Evolutionary conservation across 2,329 filamentous ascomycete species (phyloP).

Genomic region (Ascochyta koolunga): DNA sequence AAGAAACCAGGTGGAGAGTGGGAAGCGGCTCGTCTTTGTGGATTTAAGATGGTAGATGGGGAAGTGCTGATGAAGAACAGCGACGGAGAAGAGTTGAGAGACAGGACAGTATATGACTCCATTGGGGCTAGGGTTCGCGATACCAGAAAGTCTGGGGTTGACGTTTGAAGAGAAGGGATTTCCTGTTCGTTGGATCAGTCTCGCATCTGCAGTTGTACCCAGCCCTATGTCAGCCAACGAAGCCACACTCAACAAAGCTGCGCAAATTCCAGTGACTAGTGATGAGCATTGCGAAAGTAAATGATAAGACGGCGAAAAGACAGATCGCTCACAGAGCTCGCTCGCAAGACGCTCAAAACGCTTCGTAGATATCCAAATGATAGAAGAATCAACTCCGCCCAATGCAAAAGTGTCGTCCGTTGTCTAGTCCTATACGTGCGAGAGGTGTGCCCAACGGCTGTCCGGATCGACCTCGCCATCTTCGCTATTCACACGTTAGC

Average conservation of each 20-base stretch:
- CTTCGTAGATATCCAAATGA: not conserved
- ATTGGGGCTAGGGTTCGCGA: not conserved
- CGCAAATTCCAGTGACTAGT: not conserved
- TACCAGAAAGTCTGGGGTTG: no score
- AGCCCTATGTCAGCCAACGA: not conserved
- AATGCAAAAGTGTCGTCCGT: not conserved
- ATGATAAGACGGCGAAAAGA: not conserved
- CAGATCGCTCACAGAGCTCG: not conserved
- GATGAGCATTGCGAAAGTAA: not conserved
- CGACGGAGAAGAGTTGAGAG: conserved; percentile 14
- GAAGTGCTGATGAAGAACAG: conserved; percentile 14
- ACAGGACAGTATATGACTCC: conserved; percentile 22
- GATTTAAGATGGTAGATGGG: conserved; percentile 17
- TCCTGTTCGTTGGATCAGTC: not conserved
- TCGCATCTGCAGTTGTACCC: not conserved
- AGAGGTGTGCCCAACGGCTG: conserved; percentile 40
- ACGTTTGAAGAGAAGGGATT: no score
- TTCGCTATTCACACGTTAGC: conserved; percentile 34
- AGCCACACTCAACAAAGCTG: not conserved
- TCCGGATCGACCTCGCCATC: conserved; percentile 34
- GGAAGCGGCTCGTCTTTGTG: conserved; percentile 23
- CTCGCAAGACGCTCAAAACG: not conserved
- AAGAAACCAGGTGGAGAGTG: conserved; percentile 17
- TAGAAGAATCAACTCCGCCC: not conserved
- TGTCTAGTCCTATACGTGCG: conserved; percentile 6